Evolutionary conservation across 192 early-diverging fungal species (phyloP), one percentile per base, ranked within the genome.

Genomic region (Lobulomyces angularis): DNA sequence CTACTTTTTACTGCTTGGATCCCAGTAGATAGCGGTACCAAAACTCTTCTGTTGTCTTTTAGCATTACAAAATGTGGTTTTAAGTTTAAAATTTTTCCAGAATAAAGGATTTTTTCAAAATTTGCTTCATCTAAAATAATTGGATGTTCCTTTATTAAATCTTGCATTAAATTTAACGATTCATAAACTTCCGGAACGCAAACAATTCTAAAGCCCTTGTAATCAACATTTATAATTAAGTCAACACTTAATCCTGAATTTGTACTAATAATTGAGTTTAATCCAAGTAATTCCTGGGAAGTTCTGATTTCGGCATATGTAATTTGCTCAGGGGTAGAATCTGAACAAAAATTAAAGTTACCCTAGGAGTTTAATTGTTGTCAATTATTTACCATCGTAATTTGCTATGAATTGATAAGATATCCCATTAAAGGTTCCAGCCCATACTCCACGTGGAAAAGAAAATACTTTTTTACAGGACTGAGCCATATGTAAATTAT

Each of bases 141-240:
- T 14, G 55, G 38, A 8, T 39, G 45, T 9, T 50, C 22, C 20
- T 47, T 19, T 19, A 36, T 30, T 16, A 66, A 29, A 39, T 67
- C 56, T 30, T 48, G 55, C 22, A 9, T 36, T 14, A 18, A 11
- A 9, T 35, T 3, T 45, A 64, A 58, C 33, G 36, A 29, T 26
- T 58, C 56, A 35, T 59, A 44, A 11, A 58, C 45, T 14, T 56
- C 51, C 54, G 57, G 56, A 28, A 65, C 59, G 3, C 67, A 64
- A 34, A 74, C 62, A 21, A 74, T 41, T 12, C 71, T 27, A 48
- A 74, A 74, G 6, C 71, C 71, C 41, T 71, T 74, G 58, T 74
- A 74, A 42, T 74, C 71, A 21, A 74, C 37, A 22, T 65, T 25
- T 21, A 53, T 53, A 64, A 71, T 68, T 18, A 74, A 37, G 7